Conservation (phyloP, 768 basidiomycete genomes). For the Coprinellus micaceus region DNA sequence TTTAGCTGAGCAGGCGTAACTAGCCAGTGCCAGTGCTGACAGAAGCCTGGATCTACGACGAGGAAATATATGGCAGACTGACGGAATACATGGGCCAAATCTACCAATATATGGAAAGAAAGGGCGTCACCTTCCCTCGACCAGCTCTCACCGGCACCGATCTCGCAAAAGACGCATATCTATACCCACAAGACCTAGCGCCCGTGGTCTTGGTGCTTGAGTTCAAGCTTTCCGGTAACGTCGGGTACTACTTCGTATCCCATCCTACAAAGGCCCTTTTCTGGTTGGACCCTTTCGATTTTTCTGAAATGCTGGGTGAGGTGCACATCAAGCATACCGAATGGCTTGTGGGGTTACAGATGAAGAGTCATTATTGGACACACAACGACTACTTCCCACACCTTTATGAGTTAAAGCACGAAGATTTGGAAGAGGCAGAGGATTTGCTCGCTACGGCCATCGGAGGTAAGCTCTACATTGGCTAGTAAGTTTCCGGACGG, state of each 20-base stretch:
- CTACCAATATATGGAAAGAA: conserved; percentile 11
- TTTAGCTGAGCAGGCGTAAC: background rate
- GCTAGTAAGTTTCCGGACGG: background rate
- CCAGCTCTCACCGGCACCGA: background rate
- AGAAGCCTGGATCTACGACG: conserved; percentile 24
- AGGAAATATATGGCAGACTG: conserved; percentile 4
- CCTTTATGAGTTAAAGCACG: conserved; percentile 16
- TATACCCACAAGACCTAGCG: background rate
- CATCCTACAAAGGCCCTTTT: conserved; percentile 43
- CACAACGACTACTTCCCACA: conserved; percentile 27
- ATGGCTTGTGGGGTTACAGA: conserved; percentile 14
- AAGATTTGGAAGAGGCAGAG: conserved; percentile 24
- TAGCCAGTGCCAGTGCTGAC: conserved; percentile 19
- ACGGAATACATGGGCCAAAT: conserved; percentile 15
- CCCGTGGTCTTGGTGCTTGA: conserved; percentile 16
- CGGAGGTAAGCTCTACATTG: conserved; percentile 21
- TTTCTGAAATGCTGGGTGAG: conserved; percentile 23
- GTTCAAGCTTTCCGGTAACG: conserved; percentile 11
- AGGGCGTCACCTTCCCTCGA: conserved; percentile 6
- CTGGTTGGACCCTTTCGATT: conserved; percentile 47
- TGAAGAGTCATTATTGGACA: conserved; percentile 25
- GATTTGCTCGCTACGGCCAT: conserved; percentile 27
- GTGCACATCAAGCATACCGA: conserved; percentile 13
- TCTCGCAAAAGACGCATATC: too few relatives aligned
- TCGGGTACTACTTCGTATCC: conserved; percentile 50